A percentile compares a stretch with the other conserved stretches of the same genome.
Conservation (phyloP, 192 early-diverging fungal genomes). For the Podochytrium sp. region DNA sequence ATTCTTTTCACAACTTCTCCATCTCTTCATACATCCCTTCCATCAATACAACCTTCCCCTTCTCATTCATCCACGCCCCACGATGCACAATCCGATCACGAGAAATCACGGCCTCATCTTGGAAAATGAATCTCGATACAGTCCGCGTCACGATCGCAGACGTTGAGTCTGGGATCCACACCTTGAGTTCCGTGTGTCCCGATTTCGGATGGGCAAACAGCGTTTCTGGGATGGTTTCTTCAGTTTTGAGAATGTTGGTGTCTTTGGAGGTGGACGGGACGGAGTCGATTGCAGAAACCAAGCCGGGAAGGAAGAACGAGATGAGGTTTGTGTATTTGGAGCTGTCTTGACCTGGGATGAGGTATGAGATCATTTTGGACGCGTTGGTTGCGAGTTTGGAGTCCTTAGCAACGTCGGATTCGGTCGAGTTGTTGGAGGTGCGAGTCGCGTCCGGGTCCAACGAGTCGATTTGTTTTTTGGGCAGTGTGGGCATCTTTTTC, state of each 20-base stretch:
- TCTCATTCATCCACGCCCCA: neutral
- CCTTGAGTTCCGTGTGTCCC: neutral
- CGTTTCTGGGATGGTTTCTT: neutral
- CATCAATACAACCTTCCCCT: neutral
- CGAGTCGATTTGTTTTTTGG: no score
- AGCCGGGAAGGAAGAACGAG: neutral
- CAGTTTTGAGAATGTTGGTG: no score
- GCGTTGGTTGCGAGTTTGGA: no score
- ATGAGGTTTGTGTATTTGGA: no score
- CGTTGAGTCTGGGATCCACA: neutral
- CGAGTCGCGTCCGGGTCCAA: no score
- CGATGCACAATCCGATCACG: neutral
- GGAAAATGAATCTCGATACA: neutral
- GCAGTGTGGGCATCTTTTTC: no score
- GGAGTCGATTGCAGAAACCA: neutral
- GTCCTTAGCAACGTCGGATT: no score
- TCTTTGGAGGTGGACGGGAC: no score
- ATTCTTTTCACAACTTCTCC: neutral
- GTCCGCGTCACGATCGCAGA: neutral
- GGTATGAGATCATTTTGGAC: no score
- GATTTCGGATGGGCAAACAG: neutral
- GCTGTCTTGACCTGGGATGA: no score
- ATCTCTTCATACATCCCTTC: neutral
- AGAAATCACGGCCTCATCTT: neutral
- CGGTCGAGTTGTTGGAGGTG: no score